Evolutionary conservation across 2,329 filamentous ascomycete genomes (phyloP).

Genomic region (Albophoma yamanashiensis): DNA sequence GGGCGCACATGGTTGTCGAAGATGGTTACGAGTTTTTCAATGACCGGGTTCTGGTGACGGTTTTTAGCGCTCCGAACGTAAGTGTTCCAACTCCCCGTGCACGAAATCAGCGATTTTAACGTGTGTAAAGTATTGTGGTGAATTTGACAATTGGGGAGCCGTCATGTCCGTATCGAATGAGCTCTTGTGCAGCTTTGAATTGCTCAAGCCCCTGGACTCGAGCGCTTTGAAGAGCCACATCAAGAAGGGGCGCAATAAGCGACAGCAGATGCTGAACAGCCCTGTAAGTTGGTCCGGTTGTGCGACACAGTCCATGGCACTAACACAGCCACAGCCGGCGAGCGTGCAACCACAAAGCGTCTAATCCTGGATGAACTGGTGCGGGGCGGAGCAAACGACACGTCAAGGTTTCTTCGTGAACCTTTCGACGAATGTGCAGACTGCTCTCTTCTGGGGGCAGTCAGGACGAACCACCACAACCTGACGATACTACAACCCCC

Average conservation of each 20-base stretch:
- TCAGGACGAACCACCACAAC: not conserved
- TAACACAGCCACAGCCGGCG: conserved; percentile 31
- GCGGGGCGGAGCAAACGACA: not conserved
- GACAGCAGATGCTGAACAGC: conserved; percentile 91
- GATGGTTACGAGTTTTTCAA: conserved; percentile 99
- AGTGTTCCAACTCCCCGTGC: conserved; percentile 25
- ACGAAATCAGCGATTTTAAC: conserved; percentile 14
- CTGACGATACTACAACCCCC: not conserved
- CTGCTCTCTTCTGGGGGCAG: not conserved
- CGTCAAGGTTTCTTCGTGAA: not conserved
- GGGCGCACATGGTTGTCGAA: conserved; percentile 98
- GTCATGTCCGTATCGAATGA: conserved; percentile 97
- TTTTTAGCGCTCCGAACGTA: conserved; percentile 96
- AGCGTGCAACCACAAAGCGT: conserved; percentile 47
- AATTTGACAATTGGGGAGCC: conserved; percentile 98
- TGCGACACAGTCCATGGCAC: not conserved
- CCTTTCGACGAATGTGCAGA: not conserved
- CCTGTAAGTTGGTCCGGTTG: conserved; percentile 55
- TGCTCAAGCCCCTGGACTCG: conserved; percentile 92
- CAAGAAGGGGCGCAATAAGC: conserved; percentile 92
- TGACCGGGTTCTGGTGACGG: conserved; percentile 86
- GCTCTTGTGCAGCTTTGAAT: conserved; percentile 90
- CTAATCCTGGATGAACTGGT: conserved; percentile 13
- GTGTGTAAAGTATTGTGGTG: conserved; percentile 71
- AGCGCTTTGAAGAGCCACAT: conserved; percentile 96